Base-by-base conservation (phyloP, 345 rosid species). In the Moricandia arvensis region DNA sequence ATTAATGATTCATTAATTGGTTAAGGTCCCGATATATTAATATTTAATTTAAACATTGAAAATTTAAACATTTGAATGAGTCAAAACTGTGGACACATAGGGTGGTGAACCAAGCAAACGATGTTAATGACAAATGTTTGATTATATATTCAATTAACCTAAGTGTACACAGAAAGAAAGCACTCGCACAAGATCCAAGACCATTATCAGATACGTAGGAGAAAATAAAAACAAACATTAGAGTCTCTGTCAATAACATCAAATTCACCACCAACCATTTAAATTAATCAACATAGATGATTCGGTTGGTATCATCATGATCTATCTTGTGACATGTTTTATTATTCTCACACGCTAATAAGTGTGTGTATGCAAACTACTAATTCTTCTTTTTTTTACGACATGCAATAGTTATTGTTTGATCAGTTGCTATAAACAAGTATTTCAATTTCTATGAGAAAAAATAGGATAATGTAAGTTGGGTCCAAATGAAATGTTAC, bases 151-250 rank as follows among this genome's bases (percentile, higher is more conserved):
- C 72, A 47, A 71, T 37, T 34, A 66, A 51, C 34, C 34, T 24
- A 59, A 62, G 51, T 38, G 62, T 77, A 72, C 76, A 75, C 69
- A 79, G 64, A 68, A 59, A 59, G 73, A 72, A 61, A 63, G 67
- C 68, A 79, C 70, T 75, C 47, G 59, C 80, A 64, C 88, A 69
- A 69, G 85, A 83, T 85, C 86, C 85, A 77, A 81, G 66, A 66
- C 29, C 65, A 59, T 27, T 31, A 31, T 76, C 45, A 51, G 54
- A 27, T 27, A 33, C 12, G 62, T 29, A 68, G 27, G 9, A 60
- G 38, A 38, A 38, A 76, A 24, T 12, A 38, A 76, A n/a, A n/a
- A n/a, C n/a, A 54, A 69, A 70, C 60, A 69, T 62, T 69, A 55
- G 37, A 35, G 63, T 68, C 57, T 53, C 10, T 70, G 60, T 70